These are phyloP conservation scores for Jaapia argillacea DNA, from an alignment of 768 basidiomycete species.

Conservation along the genomic window DNA sequence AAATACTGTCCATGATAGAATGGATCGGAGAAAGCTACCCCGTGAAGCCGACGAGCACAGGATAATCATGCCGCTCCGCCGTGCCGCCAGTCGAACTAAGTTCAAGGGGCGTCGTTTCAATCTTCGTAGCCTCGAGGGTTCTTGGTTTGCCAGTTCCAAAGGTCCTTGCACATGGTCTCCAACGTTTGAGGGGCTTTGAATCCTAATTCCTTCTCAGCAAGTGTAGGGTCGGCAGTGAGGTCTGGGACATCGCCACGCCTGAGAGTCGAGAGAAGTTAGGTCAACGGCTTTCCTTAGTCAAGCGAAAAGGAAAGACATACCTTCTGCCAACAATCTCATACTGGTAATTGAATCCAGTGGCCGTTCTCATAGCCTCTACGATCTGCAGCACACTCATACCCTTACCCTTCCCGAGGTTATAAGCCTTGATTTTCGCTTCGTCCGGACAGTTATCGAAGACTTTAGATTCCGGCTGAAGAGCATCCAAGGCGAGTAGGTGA, in stretches of 20 bases:
- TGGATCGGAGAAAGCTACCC: no score
- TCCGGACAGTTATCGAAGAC: conserved; percentile 48
- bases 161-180: conserved; percentile 89
- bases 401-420: conserved; percentile 91
- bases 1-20: no score
- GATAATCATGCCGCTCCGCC: no score
- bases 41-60: no score
- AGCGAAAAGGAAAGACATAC: conserved; percentile 33
- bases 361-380: conserved; percentile 87
- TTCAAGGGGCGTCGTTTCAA: no score
- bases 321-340: conserved; percentile 86
- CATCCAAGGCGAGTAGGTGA: conserved; percentile 85
- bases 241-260: conserved; percentile 95
- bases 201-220: conserved; percentile 89
- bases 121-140: conserved; percentile 69
- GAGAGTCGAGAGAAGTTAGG: no score
- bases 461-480: conserved; percentile 50
- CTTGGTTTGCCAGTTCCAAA: conserved; percentile 99
- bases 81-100: no score
- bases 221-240: conserved; percentile 84
- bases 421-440: conserved; percentile 74
- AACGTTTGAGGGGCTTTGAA: conserved; percentile 78
- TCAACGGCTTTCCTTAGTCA: no score
- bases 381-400: conserved; percentile 93
- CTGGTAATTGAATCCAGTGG: conserved; percentile 81